Evolutionary conservation across 2,329 filamentous ascomycete genomes (phyloP), one percentile per base, ranked within the genome.

Genomic region (Pseudogymnoascus sp.): DNA sequence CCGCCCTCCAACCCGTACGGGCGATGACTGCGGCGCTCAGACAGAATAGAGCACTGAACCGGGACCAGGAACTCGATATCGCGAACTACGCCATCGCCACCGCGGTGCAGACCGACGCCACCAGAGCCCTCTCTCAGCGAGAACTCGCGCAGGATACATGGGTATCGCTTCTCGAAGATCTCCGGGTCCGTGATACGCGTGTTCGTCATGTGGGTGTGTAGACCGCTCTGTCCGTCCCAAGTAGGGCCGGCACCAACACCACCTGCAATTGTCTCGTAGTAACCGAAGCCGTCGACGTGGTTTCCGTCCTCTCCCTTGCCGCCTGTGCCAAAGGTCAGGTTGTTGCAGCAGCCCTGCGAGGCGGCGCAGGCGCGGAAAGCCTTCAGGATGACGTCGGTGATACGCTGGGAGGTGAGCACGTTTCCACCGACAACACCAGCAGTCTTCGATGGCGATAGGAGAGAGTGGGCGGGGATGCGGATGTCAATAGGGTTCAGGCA

Each of bases 161-260:
- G 89, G 68, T 91, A 91, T 6, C 89, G 77, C 37, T 87, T 81
- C 76, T 93, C 90, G 65, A 93, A 88, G 14, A 91, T 82, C 71
- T 93, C 90, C 0, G 87, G 81, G 71, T 93, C 90, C 0, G 90
- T 92, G 70, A 92, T 93, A n/a, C 89, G 81, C 1, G 89, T 93
- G 73, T 93, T 93, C 6, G 90, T 93, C 87, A 91, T 91, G 75
- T 93, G 88, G 1, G 84, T 88, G 72, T 93, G 89, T n/a, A 93
- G 88, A 25, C 88, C 89, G 61, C 80, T 84, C 7, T 88, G 86
- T 41, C 89, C 90, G 64, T 88, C 78, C 89, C 89, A 92, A 5
- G 79, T 79, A 0, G 87, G 82, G 0, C 89, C 89, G 0, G 89
- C 90, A 33, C 89, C 90, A 31, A 81, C 84, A 0, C 90, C 90